phyloP scores from a whole-genome alignment of 331 rosid species.

The Quercus lobata region DNA sequence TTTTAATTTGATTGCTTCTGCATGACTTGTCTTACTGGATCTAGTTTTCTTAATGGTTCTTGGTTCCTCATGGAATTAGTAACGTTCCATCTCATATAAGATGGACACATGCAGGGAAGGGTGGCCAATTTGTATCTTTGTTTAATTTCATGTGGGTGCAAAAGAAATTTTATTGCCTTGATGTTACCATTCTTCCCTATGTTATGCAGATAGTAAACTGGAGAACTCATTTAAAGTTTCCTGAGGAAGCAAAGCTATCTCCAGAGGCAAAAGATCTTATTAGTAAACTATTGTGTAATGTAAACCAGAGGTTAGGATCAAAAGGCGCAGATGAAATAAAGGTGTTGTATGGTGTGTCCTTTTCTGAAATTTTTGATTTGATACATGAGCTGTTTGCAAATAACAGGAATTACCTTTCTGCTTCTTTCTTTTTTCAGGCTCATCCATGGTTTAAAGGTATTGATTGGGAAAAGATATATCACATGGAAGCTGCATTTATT shows the following conservation, averaged over 20 bases:
- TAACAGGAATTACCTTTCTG: conserved; percentile 39
- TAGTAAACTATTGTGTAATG: conserved; percentile 81
- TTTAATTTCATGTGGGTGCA: neutral
- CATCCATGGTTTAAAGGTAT: conserved; percentile 70
- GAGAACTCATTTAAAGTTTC: conserved; percentile 94
- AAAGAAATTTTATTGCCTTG: neutral
- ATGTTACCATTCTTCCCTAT: neutral
- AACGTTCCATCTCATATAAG: neutral
- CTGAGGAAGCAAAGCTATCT: conserved; percentile 86
- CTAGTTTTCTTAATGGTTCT: too few species aligned
- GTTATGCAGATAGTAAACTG: conserved; percentile 83
- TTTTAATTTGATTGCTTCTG: neutral
- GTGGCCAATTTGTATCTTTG: neutral
- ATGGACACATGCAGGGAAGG: neutral
- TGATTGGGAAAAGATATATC: conserved; percentile 86
- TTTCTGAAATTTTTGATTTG: conserved; percentile 46
- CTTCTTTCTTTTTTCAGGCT: conserved; percentile 48
- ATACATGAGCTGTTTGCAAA: conserved; percentile 16
- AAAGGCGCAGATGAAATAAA: conserved; percentile 86
- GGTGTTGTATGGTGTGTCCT: conserved; percentile 80
- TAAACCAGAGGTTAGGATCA: conserved; percentile 82
- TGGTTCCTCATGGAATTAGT: neutral
- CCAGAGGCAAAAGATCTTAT: conserved; percentile 82
- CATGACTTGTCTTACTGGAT: neutral
- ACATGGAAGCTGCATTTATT: conserved; percentile 93